Evolutionary conservation across 1,284 basidiomycete genomes (phyloP), one percentile per base, ranked within the genome.

Genomic region (Coriolopsis trogii): DNA sequence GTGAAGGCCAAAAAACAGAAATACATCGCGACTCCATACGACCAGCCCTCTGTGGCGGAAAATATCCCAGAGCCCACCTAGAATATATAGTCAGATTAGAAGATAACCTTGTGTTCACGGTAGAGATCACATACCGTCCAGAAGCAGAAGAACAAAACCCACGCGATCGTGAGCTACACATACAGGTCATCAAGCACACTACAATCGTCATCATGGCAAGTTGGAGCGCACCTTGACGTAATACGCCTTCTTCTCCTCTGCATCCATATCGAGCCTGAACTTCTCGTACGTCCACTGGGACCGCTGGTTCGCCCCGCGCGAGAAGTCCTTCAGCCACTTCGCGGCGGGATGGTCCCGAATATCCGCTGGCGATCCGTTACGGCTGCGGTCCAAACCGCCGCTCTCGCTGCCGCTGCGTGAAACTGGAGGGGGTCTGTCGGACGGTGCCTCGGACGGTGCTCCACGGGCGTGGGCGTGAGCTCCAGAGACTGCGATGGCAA

Each of bases 1-100:
- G 79, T 79, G 67, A 89, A 88, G 8, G 84, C 67, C 31, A 85
- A 71, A 61, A 85, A 66, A 37, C 87, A 90, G 65, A 93, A 93
- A 62, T 88, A 91, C 58, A 90, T 64, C 0, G 85, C 77, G 8
- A 66, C 55, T 3, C 76, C 82, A 60, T 73, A 83, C 21, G 68
- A 63, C 79, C 79, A 80, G 13, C 67, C 63, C 54, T 87, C 82
- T 0, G 81, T 80, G 13, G 65, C 63, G 34, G 66, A 67, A 58
- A 88, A 87, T 21, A 86, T 79, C 0, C 73, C 74, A 1, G 81
- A 74, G 7, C 85, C 84, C 15, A 79, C 66, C 79, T 80, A 36
- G 15, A 6, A 18, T 23, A 21, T 1, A 23, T 23, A 30, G 13
- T 5, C 16, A 25, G 41, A 15, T 26, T 37, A 13, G 4, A 10